phyloP scores from a whole-genome alignment of 495 filamentous ascomycete genomes.

The Bacidia rubella region DNA sequence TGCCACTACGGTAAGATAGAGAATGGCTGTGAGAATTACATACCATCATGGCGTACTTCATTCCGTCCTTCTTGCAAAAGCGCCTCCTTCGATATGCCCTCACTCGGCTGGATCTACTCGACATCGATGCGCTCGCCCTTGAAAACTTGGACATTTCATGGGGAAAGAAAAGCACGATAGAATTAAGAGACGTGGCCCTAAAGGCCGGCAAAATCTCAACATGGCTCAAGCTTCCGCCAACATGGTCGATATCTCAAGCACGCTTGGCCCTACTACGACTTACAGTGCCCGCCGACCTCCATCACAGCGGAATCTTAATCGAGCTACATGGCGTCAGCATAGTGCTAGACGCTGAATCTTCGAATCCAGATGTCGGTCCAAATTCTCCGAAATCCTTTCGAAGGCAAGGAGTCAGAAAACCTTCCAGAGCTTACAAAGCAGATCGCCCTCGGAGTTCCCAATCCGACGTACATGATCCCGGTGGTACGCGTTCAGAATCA shows the following conservation, averaged over 20 bases:
- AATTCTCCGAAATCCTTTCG: not conserved
- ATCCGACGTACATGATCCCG: slow-evolving; percentile 14
- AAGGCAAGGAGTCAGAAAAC: not conserved
- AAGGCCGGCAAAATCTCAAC: slow-evolving; percentile 65
- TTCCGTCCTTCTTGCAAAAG: slow-evolving; percentile 70
- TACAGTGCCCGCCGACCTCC: slow-evolving; percentile 70
- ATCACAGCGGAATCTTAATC: slow-evolving; percentile 60
- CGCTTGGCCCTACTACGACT: slow-evolving; percentile 55
- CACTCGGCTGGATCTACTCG: slow-evolving; percentile 64
- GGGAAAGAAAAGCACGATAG: slow-evolving; percentile 63
- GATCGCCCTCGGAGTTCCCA: slow-evolving; percentile 9
- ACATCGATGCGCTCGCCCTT: slow-evolving; percentile 64
- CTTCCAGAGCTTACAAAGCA: slow-evolving; percentile 2
- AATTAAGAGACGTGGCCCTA: slow-evolving; percentile 69
- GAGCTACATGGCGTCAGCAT: slow-evolving; percentile 68
- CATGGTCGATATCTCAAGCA: slow-evolving; percentile 55
- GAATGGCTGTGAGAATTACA: too few relatives aligned
- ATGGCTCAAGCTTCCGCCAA: slow-evolving; percentile 56
- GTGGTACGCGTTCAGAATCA: not conserved
- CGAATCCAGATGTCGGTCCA: not conserved
- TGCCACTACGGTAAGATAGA: too few relatives aligned
- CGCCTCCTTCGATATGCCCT: slow-evolving; percentile 68
- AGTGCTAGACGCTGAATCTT: slow-evolving; percentile 22
- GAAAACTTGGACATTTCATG: slow-evolving; percentile 66
- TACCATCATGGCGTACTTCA: slow-evolving; percentile 38